Percentiles rank a stretch among this genome's conserved stretches.
These are phyloP conservation scores for Fusarium heterosporum DNA, from an alignment of 2,329 filamentous ascomycete genomes.

Conservation along the genomic window DNA sequence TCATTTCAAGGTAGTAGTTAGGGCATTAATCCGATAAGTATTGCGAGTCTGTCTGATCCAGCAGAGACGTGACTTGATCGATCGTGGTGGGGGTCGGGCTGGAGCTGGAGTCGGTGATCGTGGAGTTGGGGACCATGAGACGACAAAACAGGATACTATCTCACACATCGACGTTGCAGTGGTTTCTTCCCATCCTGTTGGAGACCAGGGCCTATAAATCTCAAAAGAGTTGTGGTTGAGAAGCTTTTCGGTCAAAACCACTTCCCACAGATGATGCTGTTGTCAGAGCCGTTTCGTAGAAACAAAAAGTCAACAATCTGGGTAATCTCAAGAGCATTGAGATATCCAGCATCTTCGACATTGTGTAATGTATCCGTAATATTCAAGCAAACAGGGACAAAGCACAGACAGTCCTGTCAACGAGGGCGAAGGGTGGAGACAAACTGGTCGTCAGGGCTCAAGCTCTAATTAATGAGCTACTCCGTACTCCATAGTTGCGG, in stretches of 20 bases:
- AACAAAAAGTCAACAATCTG: constrained; percentile 1
- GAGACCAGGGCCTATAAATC: constrained; percentile 13
- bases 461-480: constrained; percentile 26
- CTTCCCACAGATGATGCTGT: constrained; percentile 1
- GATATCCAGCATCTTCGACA: constrained; percentile 4
- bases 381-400: constrained; percentile 8
- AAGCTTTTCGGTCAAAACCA: neutral
- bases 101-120: constrained; percentile 28
- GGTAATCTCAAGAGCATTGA: constrained; percentile 12
- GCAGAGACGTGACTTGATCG: neutral
- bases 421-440: constrained; percentile 33
- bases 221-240: neutral
- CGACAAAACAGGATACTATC: constrained; percentile 8
- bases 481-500: constrained; percentile 5
- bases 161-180: neutral
- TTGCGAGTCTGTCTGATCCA: constrained; percentile 1
- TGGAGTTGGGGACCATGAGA: constrained; percentile 22
- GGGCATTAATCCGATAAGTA: neutral
- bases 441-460: constrained; percentile 34
- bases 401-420: constrained; percentile 9
- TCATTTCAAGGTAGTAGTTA: constrained; percentile 1
- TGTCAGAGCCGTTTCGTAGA: neutral
- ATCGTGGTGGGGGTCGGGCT: constrained; percentile 25
- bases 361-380: constrained; percentile 1
- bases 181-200: neutral